Percentiles rank a stretch among this genome's conserved stretches.
Evolutionary conservation across 2,329 filamentous ascomycete species (phyloP).

Genomic region (Aspergillus candidus): DNA sequence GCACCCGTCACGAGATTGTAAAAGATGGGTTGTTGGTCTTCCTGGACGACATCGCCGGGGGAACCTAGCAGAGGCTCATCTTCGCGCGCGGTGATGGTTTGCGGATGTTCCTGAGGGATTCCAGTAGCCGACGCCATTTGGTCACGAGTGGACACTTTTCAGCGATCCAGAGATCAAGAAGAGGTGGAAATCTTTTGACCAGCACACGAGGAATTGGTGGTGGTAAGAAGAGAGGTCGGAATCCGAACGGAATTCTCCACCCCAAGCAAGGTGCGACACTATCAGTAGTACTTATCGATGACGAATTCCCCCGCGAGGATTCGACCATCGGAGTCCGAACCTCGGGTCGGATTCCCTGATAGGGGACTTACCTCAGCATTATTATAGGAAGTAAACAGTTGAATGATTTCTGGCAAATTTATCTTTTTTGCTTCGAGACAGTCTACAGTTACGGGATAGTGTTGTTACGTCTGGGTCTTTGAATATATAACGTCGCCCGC

Average conservation of each 20-base stretch:
- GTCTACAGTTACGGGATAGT: no score
- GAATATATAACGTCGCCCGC: no score
- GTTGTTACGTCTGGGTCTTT: no score
- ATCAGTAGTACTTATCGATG: neutral
- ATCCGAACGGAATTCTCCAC: neutral
- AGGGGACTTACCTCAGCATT: no score
- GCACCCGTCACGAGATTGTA: conserved; percentile 71
- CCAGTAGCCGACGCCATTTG: conserved; percentile 65
- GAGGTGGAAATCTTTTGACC: neutral
- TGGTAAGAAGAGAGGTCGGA: neutral
- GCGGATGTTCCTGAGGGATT: conserved; percentile 51
- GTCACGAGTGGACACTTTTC: neutral
- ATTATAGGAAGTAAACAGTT: no score
- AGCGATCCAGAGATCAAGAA: no score
- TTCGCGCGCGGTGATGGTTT: conserved; percentile 43
- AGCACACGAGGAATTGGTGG: neutral
- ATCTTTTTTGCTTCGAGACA: no score
- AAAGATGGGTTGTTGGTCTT: conserved; percentile 56
- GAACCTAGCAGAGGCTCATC: conserved; percentile 65
- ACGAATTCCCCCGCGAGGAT: neutral
- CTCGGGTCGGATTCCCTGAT: no score
- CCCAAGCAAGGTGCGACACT: neutral
- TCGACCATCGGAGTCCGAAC: no score
- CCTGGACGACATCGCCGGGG: conserved; percentile 67
- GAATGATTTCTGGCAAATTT: no score